These are phyloP conservation scores for Leccinum rimulosum DNA, from an alignment of 768 basidiomycete genomes.

Conservation along the genomic window DNA sequence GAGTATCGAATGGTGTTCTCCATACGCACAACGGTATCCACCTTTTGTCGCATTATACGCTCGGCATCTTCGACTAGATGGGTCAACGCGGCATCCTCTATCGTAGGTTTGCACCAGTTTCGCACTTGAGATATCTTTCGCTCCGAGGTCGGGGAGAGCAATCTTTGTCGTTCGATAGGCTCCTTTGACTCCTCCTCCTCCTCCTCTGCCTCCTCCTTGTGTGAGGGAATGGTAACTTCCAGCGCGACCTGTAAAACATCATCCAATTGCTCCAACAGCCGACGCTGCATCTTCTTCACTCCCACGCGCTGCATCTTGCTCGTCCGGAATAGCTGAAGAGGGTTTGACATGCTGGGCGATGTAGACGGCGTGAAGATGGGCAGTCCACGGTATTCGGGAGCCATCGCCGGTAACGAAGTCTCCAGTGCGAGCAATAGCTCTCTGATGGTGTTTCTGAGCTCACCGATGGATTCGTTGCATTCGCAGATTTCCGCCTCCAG, in stretches of 20 bases:
- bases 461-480: constrained; percentile 89
- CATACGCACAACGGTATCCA: constrained; percentile 92
- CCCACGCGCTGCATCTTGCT: constrained; percentile 77
- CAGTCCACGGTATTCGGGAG: constrained; percentile 85
- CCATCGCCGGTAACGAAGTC: constrained; percentile 59
- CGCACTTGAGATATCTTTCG: constrained; percentile 79
- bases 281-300: constrained; percentile 78
- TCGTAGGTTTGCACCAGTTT: constrained; percentile 82
- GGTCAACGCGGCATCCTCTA: constrained; percentile 80
- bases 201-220: constrained; percentile 78
- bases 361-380: constrained; percentile 75
- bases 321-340: constrained; percentile 73
- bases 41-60: constrained; percentile 87
- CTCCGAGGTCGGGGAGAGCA: constrained; percentile 89
- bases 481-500: constrained; percentile 93
- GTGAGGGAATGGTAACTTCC: constrained; percentile 81
- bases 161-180: constrained; percentile 87
- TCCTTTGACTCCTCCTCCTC: constrained; percentile 92
- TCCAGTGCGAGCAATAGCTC: constrained; percentile 75
- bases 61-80: constrained; percentile 87
- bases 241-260: constrained; percentile 78
- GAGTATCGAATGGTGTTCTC: constrained; percentile 96
- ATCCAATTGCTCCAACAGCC: constrained; percentile 81
- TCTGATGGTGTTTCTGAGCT: constrained; percentile 82
- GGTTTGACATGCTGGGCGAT: constrained; percentile 69